Conservation (phyloP, 805 yeast genomes). For the Candida bentonensis region DNA sequence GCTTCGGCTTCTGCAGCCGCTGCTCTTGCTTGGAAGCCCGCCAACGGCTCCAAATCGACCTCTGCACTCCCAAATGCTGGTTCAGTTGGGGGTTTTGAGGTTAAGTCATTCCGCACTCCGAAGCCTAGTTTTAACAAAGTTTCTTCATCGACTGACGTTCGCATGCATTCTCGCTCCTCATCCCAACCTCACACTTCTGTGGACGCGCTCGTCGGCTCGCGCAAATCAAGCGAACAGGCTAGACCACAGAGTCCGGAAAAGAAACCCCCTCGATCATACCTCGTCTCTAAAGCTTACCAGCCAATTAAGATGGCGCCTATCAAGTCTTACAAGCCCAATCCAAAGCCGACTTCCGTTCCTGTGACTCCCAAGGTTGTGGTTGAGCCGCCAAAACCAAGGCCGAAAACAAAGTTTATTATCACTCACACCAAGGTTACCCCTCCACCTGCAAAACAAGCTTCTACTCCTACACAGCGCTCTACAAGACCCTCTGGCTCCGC, state of each 20-base stretch:
- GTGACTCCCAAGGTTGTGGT: neutral
- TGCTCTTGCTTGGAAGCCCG: slow-evolving; percentile 1
- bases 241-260: neutral
- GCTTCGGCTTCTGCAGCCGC: neutral
- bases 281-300: neutral
- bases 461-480: neutral
- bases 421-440: neutral
- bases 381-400: neutral
- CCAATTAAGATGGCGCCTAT: slow-evolving; percentile 1
- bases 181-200: neutral
- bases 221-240: neutral
- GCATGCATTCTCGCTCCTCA: neutral
- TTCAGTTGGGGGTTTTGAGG: neutral
- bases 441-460: neutral
- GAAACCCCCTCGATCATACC: neutral
- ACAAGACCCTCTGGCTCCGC: neutral
- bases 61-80: slow-evolving; percentile 1
- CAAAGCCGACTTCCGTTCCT: neutral
- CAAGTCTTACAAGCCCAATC: neutral
- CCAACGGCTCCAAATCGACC: neutral
- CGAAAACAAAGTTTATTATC: neutral
- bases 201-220: neutral
- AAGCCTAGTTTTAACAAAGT: neutral
- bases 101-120: neutral
- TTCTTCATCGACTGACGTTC: neutral